Evolutionary conservation across 2,329 filamentous ascomycete species (phyloP).

Genomic region (Fusarium robinianum): DNA sequence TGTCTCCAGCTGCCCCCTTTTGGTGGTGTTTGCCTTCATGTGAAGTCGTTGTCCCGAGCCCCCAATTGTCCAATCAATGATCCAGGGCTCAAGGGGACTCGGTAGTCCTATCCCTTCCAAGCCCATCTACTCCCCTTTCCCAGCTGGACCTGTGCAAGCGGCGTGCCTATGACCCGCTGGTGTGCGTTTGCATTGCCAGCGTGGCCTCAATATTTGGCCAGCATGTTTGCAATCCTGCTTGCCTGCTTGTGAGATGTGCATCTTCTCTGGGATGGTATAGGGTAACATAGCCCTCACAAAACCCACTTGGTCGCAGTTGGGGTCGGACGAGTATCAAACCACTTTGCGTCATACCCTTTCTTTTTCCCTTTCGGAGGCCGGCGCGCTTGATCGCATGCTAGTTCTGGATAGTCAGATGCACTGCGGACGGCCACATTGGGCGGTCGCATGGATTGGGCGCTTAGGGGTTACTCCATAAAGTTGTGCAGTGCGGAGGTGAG

Average conservation of each 20-base stretch:
- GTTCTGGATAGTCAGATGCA: slow-evolving; percentile 21
- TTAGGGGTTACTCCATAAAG: slow-evolving; percentile 11
- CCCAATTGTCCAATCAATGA: slow-evolving; percentile 30
- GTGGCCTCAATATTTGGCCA: slow-evolving; percentile 32
- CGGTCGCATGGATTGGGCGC: slow-evolving; percentile 18
- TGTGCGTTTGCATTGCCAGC: slow-evolving; percentile 32
- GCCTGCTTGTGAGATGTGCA: slow-evolving; percentile 4
- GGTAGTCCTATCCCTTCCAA: slow-evolving; percentile 21
- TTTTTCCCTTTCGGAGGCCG: slow-evolving; percentile 24
- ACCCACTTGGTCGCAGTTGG: slow-evolving; percentile 28
- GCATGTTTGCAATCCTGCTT: slow-evolving; percentile 22
- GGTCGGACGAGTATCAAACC: slow-evolving; percentile 25
- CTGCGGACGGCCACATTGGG: slow-evolving; percentile 5
- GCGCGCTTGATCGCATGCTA: slow-evolving; percentile 26
- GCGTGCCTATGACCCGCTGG: slow-evolving; percentile 22
- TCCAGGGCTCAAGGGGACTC: slow-evolving; percentile 5
- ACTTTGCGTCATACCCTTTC: slow-evolving; percentile 31
- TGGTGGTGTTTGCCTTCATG: slow-evolving; percentile 14
- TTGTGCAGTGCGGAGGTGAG: slow-evolving; percentile 13
- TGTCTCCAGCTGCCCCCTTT: slow-evolving; percentile 17
- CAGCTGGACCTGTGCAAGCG: slow-evolving; percentile 9
- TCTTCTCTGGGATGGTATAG: slow-evolving; percentile 25
- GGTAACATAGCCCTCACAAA: slow-evolving; percentile 27
- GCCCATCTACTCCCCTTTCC: slow-evolving; percentile 17
- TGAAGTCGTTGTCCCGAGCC: slow-evolving; percentile 7